phyloP scores from a whole-genome alignment of 2,329 filamentous ascomycete genomes.

The Myriosclerotinia scirpicola region DNA sequence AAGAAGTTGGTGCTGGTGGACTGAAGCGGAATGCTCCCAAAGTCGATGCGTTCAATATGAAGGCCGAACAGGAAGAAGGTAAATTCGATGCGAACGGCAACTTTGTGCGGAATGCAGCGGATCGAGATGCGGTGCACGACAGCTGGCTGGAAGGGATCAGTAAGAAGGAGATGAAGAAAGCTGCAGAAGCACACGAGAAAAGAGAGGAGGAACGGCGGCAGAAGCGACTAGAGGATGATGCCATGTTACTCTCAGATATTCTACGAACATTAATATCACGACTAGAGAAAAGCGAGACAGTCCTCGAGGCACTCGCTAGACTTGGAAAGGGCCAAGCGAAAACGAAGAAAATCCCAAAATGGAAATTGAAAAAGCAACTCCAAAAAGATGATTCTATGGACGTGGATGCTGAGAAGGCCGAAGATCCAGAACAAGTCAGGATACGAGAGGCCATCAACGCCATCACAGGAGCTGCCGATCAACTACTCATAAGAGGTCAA shows the following conservation, averaged over 20 bases:
- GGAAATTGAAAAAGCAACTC: conserved; percentile 70
- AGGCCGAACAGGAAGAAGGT: conserved; percentile 85
- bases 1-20: conserved; percentile 85
- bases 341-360: conserved; percentile 59
- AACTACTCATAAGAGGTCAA: conserved; percentile 77
- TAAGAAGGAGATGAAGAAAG: conserved; percentile 89
- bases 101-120: conserved; percentile 82
- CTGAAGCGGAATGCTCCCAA: conserved; percentile 92
- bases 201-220: conserved; percentile 74
- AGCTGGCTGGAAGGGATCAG: conserved; percentile 88
- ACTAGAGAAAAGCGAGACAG: conserved; percentile 79
- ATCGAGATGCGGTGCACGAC: conserved; percentile 89
- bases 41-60: conserved; percentile 95
- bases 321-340: conserved; percentile 68
- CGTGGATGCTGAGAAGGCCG: conserved; percentile 57
- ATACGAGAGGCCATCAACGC: conserved; percentile 74
- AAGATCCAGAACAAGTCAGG: conserved; percentile 67
- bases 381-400: conserved; percentile 66
- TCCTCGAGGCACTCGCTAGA: conserved; percentile 82
- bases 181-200: conserved; percentile 83
- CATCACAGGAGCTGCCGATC: conserved; percentile 88
- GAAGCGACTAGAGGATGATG: conserved; percentile 72
- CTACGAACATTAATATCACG: conserved; percentile 69
- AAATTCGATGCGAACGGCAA: conserved; percentile 90
- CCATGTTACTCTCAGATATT: conserved; percentile 69